Percentiles rank a stretch among this genome's conserved stretches.
Evolutionary conservation across 331 rosid species (phyloP).

Genomic region (Pyracantha coccinea): DNA sequence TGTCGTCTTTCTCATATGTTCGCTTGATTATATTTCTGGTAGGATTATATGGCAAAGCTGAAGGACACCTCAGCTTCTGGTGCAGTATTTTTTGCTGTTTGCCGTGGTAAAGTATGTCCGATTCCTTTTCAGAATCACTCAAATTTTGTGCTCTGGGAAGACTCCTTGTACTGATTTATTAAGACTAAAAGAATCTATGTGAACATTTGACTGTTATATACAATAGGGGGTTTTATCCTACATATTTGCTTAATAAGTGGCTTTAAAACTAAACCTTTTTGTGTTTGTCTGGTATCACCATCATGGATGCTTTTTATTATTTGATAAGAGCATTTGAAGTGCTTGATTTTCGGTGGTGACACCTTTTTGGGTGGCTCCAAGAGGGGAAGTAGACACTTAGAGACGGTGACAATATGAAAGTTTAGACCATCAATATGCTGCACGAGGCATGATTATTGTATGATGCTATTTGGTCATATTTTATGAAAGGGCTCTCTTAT

Average conservation of each 20-base stretch:
- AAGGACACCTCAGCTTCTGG: constrained; percentile 78
- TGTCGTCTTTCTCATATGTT: constrained; percentile 15
- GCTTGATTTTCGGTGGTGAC: background rate
- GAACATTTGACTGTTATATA: background rate
- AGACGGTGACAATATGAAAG: background rate
- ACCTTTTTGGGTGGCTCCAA: background rate
- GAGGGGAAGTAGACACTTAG: background rate
- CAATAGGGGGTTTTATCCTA: background rate
- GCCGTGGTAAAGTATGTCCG: constrained; percentile 90
- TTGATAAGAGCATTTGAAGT: background rate
- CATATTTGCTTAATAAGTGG: background rate
- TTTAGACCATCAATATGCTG: background rate
- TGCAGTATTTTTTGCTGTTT: constrained; percentile 91
- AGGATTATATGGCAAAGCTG: constrained; percentile 86
- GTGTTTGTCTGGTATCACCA: background rate
- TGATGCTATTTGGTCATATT: background rate
- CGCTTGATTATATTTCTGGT: constrained; percentile 23
- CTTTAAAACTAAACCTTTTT: background rate
- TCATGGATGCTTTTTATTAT: background rate
- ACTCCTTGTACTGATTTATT: constrained; percentile 6
- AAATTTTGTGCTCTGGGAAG: constrained; percentile 3
- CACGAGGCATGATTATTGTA: background rate
- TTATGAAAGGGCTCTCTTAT: background rate
- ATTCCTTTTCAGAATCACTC: constrained; percentile 3
- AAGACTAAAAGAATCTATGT: background rate